These are phyloP conservation scores for Neobulgaria alba DNA, from an alignment of 2,329 filamentous ascomycete genomes.

Conservation along the genomic window DNA sequence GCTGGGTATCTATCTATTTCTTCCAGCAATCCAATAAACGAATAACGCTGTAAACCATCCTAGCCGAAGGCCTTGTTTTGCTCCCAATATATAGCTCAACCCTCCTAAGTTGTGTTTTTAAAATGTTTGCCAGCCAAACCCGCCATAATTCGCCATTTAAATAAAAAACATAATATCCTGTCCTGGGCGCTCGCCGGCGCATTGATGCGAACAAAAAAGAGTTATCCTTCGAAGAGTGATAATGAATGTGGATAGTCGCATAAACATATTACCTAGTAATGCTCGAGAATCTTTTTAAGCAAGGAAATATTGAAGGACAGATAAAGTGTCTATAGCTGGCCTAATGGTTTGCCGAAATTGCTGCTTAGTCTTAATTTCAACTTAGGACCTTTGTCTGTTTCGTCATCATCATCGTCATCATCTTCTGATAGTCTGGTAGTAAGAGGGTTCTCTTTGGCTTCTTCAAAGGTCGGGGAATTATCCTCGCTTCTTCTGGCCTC, in stretches of 20 bases:
- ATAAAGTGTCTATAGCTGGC: conserved; percentile 3
- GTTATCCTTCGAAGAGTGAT: too few species aligned
- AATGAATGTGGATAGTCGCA: too few species aligned
- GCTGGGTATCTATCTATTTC: too few species aligned
- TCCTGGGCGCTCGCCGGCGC: too few species aligned
- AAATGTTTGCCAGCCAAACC: not conserved
- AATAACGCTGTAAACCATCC: too few species aligned
- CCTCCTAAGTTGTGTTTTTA: not conserved
- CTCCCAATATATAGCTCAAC: too few species aligned
- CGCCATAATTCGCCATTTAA: not conserved
- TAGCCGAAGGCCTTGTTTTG: too few species aligned
- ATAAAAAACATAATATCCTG: not conserved
- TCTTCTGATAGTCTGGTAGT: conserved; percentile 2
- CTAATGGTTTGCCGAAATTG: conserved; percentile 25
- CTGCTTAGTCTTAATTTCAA: conserved; percentile 21
- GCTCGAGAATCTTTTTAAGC: too few species aligned
- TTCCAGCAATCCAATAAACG: too few species aligned
- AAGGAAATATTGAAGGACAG: too few species aligned
- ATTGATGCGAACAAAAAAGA: too few species aligned
- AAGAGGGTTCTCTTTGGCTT: not conserved
- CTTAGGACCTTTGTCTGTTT: conserved; percentile 19
- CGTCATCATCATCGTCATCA: conserved; percentile 11
- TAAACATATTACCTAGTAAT: too few species aligned
- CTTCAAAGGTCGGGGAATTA: conserved; percentile 9
- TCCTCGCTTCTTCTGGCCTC: conserved; percentile 16